A percentile compares a stretch with the other conserved stretches of the same genome.
Conservation (phyloP, 345 rosid species). For the Gossypium mustelinum region DNA sequence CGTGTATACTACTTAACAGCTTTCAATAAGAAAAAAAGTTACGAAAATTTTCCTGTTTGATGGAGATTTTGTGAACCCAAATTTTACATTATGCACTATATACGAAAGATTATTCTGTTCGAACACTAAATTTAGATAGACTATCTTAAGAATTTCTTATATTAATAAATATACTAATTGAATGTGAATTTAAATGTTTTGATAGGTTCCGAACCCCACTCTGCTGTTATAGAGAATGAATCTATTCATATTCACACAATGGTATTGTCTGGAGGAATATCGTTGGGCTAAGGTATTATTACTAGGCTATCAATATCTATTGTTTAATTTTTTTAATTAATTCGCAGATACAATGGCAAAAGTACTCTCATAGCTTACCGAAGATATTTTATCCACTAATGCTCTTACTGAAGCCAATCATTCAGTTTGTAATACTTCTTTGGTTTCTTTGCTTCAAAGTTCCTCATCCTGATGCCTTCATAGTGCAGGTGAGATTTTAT, state of each 20-base stretch:
- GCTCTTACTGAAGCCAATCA: constrained; percentile 72
- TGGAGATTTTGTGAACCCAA: background rate
- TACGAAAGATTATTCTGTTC: background rate
- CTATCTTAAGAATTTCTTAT: background rate
- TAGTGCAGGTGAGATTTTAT: constrained; percentile 68
- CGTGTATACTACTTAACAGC: background rate
- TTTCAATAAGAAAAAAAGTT: background rate
- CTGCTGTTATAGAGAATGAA: constrained; percentile 54
- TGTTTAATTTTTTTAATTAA: background rate
- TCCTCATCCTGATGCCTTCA: constrained; percentile 70
- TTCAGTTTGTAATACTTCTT: constrained; percentile 75
- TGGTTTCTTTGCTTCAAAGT: constrained; percentile 80
- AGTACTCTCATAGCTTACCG: constrained; percentile 12
- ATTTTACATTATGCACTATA: background rate
- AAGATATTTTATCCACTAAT: constrained; percentile 56
- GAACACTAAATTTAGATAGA: background rate
- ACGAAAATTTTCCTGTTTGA: background rate
- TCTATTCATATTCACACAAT: constrained; percentile 80
- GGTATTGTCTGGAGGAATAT: constrained; percentile 41
- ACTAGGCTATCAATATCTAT: background rate
- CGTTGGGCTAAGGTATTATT: background rate
- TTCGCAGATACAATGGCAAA: background rate
- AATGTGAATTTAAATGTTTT: constrained; percentile 12
- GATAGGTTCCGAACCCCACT: constrained; percentile 80
- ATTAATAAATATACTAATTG: background rate